A percentile compares a stretch with the other conserved stretches of the same genome.
Evolutionary conservation across 2,329 filamentous ascomycete species (phyloP).

Genomic region (Aureobasidium vineae): DNA sequence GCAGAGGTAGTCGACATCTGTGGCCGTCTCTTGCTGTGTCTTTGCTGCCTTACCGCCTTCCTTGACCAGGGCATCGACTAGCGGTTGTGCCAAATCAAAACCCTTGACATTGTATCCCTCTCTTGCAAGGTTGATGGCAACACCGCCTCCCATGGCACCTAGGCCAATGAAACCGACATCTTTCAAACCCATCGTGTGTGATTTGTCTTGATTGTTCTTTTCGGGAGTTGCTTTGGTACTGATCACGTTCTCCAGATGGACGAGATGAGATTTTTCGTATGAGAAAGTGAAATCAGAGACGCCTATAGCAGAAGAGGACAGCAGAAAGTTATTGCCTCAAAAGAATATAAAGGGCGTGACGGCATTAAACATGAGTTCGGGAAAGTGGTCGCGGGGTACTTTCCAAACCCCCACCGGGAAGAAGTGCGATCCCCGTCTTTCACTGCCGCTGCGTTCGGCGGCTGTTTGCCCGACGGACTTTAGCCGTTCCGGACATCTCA

Average conservation of each 20-base stretch:
- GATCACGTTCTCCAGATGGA: too few species aligned
- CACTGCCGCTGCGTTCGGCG: not conserved
- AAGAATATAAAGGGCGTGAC: constrained; percentile 14
- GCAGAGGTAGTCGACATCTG: constrained; percentile 60
- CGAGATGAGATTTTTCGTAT: not conserved
- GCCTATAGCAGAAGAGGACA: not conserved
- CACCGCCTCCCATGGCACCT: constrained; percentile 78
- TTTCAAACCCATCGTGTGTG: constrained; percentile 35
- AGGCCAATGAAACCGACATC: constrained; percentile 69
- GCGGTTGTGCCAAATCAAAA: constrained; percentile 68
- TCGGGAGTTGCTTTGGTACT: not conserved
- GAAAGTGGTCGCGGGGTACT: constrained; percentile 20
- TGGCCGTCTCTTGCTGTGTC: constrained; percentile 62
- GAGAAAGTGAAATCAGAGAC: too few species aligned
- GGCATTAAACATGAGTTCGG: constrained; percentile 6
- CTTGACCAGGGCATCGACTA: constrained; percentile 62
- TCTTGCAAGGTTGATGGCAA: constrained; percentile 71
- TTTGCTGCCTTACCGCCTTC: constrained; percentile 61
- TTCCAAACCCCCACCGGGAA: constrained; percentile 4
- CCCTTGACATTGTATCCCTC: constrained; percentile 66
- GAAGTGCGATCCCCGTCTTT: constrained; percentile 14
- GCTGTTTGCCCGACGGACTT: constrained; percentile 10
- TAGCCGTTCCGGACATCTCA: constrained; percentile 3
- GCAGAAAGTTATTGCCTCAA: not conserved
- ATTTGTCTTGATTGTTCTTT: constrained; percentile 6